phyloP scores from a whole-genome alignment of 768 basidiomycete genomes.

The Exsudoporus frostii region DNA sequence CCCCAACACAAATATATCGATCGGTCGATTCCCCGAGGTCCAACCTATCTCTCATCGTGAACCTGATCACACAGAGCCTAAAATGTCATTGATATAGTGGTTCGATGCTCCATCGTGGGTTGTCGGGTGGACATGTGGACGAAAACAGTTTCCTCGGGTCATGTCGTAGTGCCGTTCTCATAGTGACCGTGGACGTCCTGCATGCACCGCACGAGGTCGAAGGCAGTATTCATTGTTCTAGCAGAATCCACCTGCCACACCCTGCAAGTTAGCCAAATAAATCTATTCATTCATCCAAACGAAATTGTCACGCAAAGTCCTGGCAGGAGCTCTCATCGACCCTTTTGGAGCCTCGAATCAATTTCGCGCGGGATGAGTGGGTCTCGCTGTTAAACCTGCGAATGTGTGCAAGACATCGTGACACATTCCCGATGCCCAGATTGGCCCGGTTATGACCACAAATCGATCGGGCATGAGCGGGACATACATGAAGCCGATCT shows the following conservation, averaged over 20 bases:
- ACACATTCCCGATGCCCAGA: not conserved
- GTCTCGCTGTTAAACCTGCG: not conserved
- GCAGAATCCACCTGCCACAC: not conserved
- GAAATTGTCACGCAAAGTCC: not conserved
- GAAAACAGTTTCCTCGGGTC: not conserved
- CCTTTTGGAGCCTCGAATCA: not conserved
- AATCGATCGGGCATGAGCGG: not conserved
- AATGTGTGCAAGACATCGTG: not conserved
- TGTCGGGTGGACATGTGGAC: not conserved
- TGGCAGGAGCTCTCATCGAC: not conserved
- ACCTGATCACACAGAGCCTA: not conserved
- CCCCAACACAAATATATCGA: not conserved
- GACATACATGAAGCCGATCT: not conserved
- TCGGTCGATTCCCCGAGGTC: conserved; percentile 12
- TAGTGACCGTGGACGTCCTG: not conserved
- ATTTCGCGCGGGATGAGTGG: not conserved
- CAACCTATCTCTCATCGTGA: not conserved
- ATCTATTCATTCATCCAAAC: not conserved
- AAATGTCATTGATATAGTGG: not conserved
- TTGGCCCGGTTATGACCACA: not conserved
- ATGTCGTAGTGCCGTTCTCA: not conserved
- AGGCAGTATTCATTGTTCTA: not conserved
- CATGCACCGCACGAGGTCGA: conserved; percentile 9
- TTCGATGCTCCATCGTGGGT: not conserved
- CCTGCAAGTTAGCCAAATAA: too few species aligned